phyloP scores from a whole-genome alignment of 768 basidiomycete genomes.

The Mycena latifolia region DNA sequence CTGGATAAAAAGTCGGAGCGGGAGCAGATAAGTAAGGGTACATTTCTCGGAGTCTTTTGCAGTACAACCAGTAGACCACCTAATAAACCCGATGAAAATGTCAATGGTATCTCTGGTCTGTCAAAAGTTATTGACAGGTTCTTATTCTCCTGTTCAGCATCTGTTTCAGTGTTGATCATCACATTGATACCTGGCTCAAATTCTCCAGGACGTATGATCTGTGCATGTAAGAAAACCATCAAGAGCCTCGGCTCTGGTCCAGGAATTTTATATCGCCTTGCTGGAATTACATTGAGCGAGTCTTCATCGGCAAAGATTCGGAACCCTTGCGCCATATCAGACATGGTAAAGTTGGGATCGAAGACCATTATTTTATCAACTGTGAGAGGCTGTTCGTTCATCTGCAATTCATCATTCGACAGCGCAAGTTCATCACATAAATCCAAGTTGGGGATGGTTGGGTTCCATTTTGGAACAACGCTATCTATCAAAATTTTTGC shows the following conservation, averaged over 20 bases:
- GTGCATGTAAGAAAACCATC: background rate
- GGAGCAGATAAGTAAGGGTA: background rate
- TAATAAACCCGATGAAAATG: too few species aligned
- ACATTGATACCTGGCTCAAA: background rate
- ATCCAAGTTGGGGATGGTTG: background rate
- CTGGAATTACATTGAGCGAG: conserved; percentile 1
- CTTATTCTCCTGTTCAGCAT: background rate
- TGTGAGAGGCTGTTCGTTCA: background rate
- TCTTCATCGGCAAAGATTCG: background rate
- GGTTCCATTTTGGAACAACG: background rate
- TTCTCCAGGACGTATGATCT: background rate
- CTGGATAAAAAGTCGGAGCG: background rate
- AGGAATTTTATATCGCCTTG: background rate
- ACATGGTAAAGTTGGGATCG: background rate
- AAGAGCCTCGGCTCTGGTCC: background rate
- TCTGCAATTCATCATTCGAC: background rate
- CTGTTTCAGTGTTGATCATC: background rate
- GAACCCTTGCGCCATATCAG: background rate
- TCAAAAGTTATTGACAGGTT: too few species aligned
- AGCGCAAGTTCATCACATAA: conserved; percentile 7
- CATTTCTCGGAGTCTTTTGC: too few species aligned
- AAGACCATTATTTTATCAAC: background rate
- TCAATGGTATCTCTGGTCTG: too few species aligned
- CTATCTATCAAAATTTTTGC: conserved; percentile 2
- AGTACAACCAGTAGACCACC: too few species aligned